phyloP scores from a whole-genome alignment of 208 protist genomes.

The Plasmodiophora brassicae region DNA sequence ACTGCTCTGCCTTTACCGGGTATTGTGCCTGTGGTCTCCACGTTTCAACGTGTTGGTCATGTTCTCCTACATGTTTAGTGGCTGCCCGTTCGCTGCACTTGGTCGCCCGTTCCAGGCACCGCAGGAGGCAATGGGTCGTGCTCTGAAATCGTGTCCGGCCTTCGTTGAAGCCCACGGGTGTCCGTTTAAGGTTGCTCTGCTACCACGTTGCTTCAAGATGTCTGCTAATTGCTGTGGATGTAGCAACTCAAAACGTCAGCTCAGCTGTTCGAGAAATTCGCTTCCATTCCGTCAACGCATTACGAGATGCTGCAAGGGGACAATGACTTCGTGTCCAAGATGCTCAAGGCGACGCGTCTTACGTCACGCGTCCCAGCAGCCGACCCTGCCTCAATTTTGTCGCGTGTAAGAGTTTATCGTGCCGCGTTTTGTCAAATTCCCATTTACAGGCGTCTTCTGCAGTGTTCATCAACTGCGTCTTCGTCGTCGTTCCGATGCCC shows the following conservation, averaged over 20 bases:
- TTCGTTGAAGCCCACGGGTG: neutral
- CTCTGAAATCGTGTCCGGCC: neutral
- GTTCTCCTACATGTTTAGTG: no score
- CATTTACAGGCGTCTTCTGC: neutral
- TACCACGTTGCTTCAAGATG: no score
- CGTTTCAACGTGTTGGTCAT: no score
- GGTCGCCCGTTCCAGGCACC: neutral
- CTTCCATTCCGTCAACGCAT: neutral
- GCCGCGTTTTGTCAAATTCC: neutral
- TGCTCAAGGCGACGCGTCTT: neutral
- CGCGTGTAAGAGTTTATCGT: neutral
- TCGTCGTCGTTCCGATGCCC: neutral
- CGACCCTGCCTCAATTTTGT: neutral
- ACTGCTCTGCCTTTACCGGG: neutral
- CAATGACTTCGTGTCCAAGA: neutral
- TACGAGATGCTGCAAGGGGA: neutral
- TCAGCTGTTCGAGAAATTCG: neutral
- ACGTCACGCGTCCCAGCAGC: neutral
- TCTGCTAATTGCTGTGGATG: no score
- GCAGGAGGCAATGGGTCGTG: neutral
- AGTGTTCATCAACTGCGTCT: neutral
- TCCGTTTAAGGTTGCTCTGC: neutral
- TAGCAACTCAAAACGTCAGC: neutral
- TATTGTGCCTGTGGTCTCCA: no score
- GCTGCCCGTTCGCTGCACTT: neutral